Percentiles rank a stretch among this genome's conserved stretches.
Evolutionary conservation across 495 filamentous ascomycete genomes (phyloP).

Genomic region (Hyaloscypha bicolor): DNA sequence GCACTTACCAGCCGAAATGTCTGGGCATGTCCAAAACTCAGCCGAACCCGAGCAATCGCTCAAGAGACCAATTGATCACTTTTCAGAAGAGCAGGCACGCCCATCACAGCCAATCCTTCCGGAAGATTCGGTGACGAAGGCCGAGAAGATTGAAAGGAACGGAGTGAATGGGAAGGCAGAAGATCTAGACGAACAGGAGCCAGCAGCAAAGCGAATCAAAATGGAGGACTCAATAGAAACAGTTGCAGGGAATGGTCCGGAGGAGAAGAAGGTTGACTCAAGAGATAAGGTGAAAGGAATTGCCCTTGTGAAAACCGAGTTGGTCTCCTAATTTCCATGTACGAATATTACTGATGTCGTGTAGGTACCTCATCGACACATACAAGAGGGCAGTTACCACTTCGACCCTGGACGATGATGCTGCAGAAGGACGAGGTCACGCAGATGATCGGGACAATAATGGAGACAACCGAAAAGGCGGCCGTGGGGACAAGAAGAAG

Average conservation of each 20-base stretch:
- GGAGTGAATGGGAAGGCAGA: constrained; percentile 8
- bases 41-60: constrained; percentile 20
- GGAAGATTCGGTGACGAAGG: constrained; percentile 39
- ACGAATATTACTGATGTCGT: neutral
- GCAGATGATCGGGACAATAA: constrained; percentile 29
- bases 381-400: neutral
- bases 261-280: constrained; percentile 28
- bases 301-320: constrained; percentile 86
- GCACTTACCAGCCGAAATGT: neutral
- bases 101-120: constrained; percentile 28
- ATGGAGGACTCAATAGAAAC: constrained; percentile 41
- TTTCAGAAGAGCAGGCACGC: constrained; percentile 23
- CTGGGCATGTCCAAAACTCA: constrained; percentile 3
- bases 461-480: constrained; percentile 17
- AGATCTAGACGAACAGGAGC: constrained; percentile 39
- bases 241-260: neutral
- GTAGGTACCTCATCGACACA: constrained; percentile 27
- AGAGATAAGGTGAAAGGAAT: constrained; percentile 62
- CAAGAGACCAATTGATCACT: constrained; percentile 20
- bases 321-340: constrained; percentile 32
- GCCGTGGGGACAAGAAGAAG: constrained; percentile 44
- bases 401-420: constrained; percentile 56
- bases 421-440: constrained; percentile 51
- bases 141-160: constrained; percentile 38
- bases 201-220: constrained; percentile 61